Percentiles rank a stretch among this genome's conserved stretches.
Evolutionary conservation across 2,329 filamentous ascomycete species (phyloP).

Genomic region (Cytospora paraplurivora): DNA sequence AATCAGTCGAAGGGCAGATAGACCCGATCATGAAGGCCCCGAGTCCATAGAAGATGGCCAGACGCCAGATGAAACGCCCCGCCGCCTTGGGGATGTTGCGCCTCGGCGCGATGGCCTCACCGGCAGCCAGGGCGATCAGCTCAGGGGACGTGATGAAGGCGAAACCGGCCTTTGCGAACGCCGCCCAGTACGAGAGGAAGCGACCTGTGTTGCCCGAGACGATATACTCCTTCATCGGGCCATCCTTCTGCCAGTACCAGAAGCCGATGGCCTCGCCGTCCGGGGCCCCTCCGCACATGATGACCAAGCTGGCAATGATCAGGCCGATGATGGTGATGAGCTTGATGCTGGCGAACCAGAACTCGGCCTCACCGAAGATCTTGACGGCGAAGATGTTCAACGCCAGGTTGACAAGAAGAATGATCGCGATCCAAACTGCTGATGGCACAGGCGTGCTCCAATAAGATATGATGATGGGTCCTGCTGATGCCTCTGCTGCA

Average conservation of each 20-base stretch:
- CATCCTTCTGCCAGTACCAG: constrained; percentile 42
- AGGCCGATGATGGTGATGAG: constrained; percentile 30
- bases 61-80: constrained; percentile 61
- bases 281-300: constrained; percentile 27
- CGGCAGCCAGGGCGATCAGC: constrained; percentile 61
- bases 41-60: constrained; percentile 66
- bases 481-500: constrained; percentile 48
- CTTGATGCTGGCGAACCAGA: constrained; percentile 33
- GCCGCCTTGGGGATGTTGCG: constrained; percentile 68
- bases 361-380: constrained; percentile 31
- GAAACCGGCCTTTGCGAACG: constrained; percentile 60
- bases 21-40: constrained; percentile 63
- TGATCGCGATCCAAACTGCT: constrained; percentile 29
- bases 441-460: constrained; percentile 25
- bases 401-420: constrained; percentile 23
- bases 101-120: constrained; percentile 65
- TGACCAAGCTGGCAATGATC: constrained; percentile 25
- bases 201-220: constrained; percentile 49
- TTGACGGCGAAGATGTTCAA: constrained; percentile 28
- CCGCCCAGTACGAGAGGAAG: constrained; percentile 62
- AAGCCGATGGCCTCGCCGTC: constrained; percentile 36
- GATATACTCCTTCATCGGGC: constrained; percentile 52
- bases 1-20: constrained; percentile 66
- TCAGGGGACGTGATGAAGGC: constrained; percentile 66
- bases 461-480: constrained; percentile 47